phyloP scores from a whole-genome alignment of 2,329 filamentous ascomycete species.

The Esteya vermicola region DNA sequence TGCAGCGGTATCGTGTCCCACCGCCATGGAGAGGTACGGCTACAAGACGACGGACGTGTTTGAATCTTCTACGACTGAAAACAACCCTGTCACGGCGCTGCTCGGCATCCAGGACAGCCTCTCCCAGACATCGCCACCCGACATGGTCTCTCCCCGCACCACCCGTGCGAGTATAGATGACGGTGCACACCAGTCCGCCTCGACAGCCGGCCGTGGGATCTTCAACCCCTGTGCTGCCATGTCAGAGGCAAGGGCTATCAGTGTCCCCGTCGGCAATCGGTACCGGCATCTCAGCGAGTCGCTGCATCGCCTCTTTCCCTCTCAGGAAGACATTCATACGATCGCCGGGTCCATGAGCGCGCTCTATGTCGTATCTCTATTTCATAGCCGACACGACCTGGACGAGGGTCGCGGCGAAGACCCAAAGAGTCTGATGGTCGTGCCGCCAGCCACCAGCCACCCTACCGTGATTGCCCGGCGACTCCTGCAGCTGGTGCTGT shows the following conservation, averaged over 20 bases:
- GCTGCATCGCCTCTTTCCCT: constrained; percentile 20
- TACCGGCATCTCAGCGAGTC: constrained; percentile 18
- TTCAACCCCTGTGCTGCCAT: background rate
- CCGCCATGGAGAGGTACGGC: constrained; percentile 1
- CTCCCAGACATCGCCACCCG: background rate
- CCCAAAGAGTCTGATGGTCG: constrained; percentile 11
- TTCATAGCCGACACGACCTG: constrained; percentile 18
- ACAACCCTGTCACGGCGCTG: constrained; percentile 16
- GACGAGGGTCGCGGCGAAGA: constrained; percentile 15
- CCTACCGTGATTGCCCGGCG: constrained; percentile 32
- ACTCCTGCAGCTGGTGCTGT: constrained; percentile 29
- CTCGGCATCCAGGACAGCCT: constrained; percentile 14
- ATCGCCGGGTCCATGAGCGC: constrained; percentile 15
- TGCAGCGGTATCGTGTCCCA: constrained; percentile 6
- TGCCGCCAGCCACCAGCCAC: constrained; percentile 24
- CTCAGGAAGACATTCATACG: constrained; percentile 18
- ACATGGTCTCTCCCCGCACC: background rate
- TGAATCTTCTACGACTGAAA: constrained; percentile 15
- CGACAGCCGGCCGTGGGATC: background rate
- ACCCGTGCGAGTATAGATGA: too few species aligned
- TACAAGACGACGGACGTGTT: constrained; percentile 14
- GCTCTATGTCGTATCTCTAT: constrained; percentile 16
- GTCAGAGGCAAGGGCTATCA: background rate
- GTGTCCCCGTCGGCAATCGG: background rate
- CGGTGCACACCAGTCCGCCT: too few species aligned